Conservation (phyloP, 495 filamentous ascomycete species). For the Hypoxylon crocopeplum region DNA sequence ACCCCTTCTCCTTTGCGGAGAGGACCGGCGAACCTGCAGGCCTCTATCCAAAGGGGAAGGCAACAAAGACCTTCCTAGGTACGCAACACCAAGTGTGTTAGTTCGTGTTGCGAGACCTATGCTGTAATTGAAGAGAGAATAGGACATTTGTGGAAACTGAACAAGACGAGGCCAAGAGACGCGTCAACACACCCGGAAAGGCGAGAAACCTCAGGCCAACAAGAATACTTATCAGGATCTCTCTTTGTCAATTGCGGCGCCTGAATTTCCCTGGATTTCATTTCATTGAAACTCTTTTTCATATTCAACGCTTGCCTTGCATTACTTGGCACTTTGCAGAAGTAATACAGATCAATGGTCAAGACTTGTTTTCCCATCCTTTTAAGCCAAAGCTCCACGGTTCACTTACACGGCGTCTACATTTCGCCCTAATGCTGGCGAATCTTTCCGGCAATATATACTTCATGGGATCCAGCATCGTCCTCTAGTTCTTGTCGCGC, state of each 20-base stretch:
- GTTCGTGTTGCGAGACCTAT: constrained; percentile 4
- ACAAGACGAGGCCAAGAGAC: neutral
- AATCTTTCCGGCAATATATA: constrained; percentile 11
- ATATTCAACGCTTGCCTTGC: neutral
- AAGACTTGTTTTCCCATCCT: neutral
- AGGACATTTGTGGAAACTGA: neutral
- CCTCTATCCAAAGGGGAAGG: constrained; percentile 9
- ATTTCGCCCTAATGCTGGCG: constrained; percentile 16
- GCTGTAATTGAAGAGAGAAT: constrained; percentile 1
- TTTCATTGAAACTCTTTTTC: constrained; percentile 2
- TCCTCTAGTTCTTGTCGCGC: neutral
- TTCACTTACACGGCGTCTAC: constrained; percentile 16
- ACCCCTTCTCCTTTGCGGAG: neutral
- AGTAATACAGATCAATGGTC: constrained; percentile 27
- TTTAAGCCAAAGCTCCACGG: constrained; percentile 1
- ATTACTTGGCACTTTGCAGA: constrained; percentile 10
- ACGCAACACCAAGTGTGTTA: neutral
- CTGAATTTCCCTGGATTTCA: neutral
- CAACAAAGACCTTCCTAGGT: neutral
- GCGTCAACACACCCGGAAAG: neutral
- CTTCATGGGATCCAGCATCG: constrained; percentile 2
- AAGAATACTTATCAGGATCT: constrained; percentile 4
- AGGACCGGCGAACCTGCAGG: constrained; percentile 1
- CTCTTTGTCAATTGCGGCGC: constrained; percentile 3
- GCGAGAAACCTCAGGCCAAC: neutral